Evolutionary conservation across 352 stramenopile genomes (phyloP).

Genomic region (Aphanomyces cochlioides): DNA sequence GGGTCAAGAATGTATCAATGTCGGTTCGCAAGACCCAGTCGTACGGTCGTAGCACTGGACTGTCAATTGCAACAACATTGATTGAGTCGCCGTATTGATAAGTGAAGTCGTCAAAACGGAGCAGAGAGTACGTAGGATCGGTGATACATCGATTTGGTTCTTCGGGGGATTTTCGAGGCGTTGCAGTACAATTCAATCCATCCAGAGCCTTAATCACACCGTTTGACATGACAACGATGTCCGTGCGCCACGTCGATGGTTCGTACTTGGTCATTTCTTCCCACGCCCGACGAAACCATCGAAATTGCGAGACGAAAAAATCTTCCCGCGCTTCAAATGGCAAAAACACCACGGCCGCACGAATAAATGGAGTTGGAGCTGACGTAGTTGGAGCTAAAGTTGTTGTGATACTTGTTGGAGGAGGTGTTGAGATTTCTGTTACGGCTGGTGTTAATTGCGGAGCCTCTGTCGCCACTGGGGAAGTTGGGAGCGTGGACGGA

Average conservation of each 20-base stretch:
- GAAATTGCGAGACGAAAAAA: constrained; percentile 10
- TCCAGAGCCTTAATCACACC: not conserved
- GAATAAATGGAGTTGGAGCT: not conserved
- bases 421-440: not conserved
- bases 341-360: constrained; percentile 19
- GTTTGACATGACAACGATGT: constrained; percentile 22
- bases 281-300: constrained; percentile 10
- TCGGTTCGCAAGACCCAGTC: constrained; percentile 5
- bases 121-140: not conserved
- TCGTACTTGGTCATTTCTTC: constrained; percentile 17
- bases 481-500: no score
- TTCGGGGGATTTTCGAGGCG: not conserved
- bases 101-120: not conserved
- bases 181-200: not conserved
- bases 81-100: constrained; percentile 4
- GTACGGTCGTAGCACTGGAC: not conserved
- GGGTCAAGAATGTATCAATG: not conserved
- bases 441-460: no score
- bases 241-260: constrained; percentile 5
- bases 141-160: constrained; percentile 11
- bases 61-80: not conserved
- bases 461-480: no score
- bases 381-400: not conserved
- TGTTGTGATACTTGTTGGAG: not conserved
- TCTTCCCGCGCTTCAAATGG: not conserved